Base-by-base conservation (phyloP, 2,329 filamentous ascomycete species). In the Ascochyta lentis region DNA sequence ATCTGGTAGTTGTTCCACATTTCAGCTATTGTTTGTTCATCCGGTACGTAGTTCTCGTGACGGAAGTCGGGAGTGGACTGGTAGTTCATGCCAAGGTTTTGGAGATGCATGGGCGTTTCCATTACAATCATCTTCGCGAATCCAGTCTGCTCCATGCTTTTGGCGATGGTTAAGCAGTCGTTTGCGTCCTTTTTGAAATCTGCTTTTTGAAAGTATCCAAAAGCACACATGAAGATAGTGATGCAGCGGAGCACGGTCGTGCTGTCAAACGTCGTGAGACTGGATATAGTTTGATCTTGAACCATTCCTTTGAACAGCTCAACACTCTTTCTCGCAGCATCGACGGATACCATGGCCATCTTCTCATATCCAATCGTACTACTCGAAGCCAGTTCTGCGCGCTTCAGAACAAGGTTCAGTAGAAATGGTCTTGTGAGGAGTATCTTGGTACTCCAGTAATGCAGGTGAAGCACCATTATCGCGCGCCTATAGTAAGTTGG, bases 201-300 rank as follows among this genome's bases (percentile, higher is more conserved):
- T 4, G 64, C 52, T 24, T 58, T 58, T 38, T 66, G 65, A 6
- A 69, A 72, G 34, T 71, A 70, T 6, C 64, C 67, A 42, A 68
- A 74, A 7, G 72, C 72, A 13, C 75, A 63, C 43, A 75, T 70
- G 51, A 74, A 76, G 3, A 76, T 70, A 60, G 74, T 73, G 31
- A 71, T 54, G 19, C 71, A 49, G 6, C 72, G 65, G 6, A 76
- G 59, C 8, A 75, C 52, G 44, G 71, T 71, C 1, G 72, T 74
- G 56, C 72, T 73, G 44, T 76, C 73, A 37, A 72, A 74, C 4
- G 71, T 71, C 2, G 70, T 74, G 1, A 74, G 51, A 39, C 69
- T 71, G 12, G 71, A 72, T 5, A 75, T 59, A 1, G 59, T 67
- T 5, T 19, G 42, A 33, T 22, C 62, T 52, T 29, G 67, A 1